phyloP scores from a whole-genome alignment of 1,139 yeast genomes.

The Candida tunisiensis region DNA sequence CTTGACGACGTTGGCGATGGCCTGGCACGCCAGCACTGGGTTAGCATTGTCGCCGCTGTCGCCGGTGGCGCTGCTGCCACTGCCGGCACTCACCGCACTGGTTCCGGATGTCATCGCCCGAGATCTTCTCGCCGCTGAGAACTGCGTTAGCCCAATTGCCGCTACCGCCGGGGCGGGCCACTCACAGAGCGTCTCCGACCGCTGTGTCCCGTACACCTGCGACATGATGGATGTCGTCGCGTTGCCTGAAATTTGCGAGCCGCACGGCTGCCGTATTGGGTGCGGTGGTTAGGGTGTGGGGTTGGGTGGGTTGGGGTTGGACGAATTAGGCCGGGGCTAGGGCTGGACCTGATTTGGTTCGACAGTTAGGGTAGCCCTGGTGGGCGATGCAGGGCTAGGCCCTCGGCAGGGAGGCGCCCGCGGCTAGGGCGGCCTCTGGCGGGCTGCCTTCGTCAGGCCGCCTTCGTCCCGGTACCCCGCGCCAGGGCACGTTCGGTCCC shows the following conservation, averaged over 20 bases:
- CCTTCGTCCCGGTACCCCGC: too few species aligned
- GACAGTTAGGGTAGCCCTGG: too few species aligned
- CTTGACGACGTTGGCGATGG: conserved; percentile 95
- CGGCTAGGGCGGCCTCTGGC: too few species aligned
- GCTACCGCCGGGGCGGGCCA: conserved; percentile 2
- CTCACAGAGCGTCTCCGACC: conserved; percentile 72
- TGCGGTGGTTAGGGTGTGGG: too few species aligned
- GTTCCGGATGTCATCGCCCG: conserved; percentile 93
- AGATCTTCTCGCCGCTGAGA: conserved; percentile 88
- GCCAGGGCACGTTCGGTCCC: too few species aligned
- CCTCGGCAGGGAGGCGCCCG: too few species aligned
- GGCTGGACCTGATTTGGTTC: too few species aligned
- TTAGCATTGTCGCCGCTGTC: background rate
- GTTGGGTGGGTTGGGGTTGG: too few species aligned
- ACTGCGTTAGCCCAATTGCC: conserved; percentile 18
- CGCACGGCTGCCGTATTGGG: too few species aligned
- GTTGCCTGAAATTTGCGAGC: background rate
- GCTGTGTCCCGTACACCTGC: conserved; percentile 42
- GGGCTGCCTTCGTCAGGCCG: too few species aligned
- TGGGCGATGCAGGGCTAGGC: too few species aligned
- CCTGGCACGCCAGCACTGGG: conserved; percentile 73
- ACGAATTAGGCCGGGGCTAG: too few species aligned
- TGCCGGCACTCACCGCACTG: conserved; percentile 43
- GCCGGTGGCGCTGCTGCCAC: background rate
- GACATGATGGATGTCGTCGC: background rate